Evolutionary conservation across 1,284 basidiomycete species (phyloP), one percentile per base, ranked within the genome.

Genomic region (Sporisorium exsertum): DNA sequence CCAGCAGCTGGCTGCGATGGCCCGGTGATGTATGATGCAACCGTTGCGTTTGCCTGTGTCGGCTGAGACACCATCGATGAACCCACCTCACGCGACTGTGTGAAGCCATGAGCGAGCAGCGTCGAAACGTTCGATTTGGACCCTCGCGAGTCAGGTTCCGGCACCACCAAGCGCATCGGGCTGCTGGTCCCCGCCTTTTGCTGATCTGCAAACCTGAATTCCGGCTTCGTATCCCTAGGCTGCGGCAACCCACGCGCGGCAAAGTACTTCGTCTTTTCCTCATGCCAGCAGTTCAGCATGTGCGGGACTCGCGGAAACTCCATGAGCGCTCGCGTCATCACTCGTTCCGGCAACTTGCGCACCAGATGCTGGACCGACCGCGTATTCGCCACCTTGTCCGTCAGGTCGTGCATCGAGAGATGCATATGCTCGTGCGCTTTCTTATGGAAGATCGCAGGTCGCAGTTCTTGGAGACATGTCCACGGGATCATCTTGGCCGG

Each of bases 291-390:
- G 20, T 59, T 51, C 37, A 74, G 40, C 72, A 74, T 74, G 55
- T 74, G 72, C 10, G 72, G 72, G 1, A 74, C 26, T 7, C 72
- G 50, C 2, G 72, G 72, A 22, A 74, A 70, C 51, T 74, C 72
- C 72, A 74, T 74, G 16, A 74, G 22, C 35, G 72, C 66, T 18
- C 72, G 26, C 16, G 61, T 56, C 20, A 69, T 40, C 15, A 63
- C 59, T 6, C 62, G 52, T 16, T 63, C 66, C 49, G 63, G 58
- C 55, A 65, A n/a, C 42, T 58, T 62, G 9, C 20, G 32, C 16
- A 13, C 13, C 18, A 74, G 37, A 42, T 59, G 53, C 42, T 52
- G 47, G 3, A 66, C 72, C 5, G 72, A 58, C 3, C 42, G 35
- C 20, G 55, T 74, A 45, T 29, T 60, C 10, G 62, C 51, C 20